Evolutionary conservation across 2,329 filamentous ascomycete genomes (phyloP).

Genomic region (Fusarium sp.): DNA sequence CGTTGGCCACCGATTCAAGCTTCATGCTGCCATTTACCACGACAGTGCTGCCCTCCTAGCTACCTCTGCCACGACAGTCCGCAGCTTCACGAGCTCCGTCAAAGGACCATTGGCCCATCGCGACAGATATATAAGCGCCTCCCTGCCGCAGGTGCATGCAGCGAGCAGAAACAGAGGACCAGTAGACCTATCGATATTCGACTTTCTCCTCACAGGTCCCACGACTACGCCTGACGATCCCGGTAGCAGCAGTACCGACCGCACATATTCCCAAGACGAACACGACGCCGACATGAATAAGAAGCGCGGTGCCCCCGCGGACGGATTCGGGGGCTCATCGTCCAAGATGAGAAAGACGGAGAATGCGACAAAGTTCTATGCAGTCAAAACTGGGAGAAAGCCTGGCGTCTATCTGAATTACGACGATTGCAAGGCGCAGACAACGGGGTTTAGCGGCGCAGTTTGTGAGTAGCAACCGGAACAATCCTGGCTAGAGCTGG

Average conservation of each 20-base stretch:
- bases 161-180: conserved; percentile 17
- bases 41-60: conserved; percentile 9
- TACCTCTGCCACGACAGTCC: conserved; percentile 25
- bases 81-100: conserved; percentile 33
- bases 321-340: conserved; percentile 29
- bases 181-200: conserved; percentile 43
- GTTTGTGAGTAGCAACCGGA: conserved; percentile 68
- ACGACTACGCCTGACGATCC: conserved; percentile 16
- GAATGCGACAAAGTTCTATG: conserved; percentile 70
- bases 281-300: conserved; percentile 47
- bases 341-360: conserved; percentile 65
- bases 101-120: conserved; percentile 4
- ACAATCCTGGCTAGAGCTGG: not conserved
- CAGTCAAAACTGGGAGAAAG: conserved; percentile 67
- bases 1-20: conserved; percentile 39
- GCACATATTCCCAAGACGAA: conserved; percentile 11
- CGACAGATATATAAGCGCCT: conserved; percentile 22
- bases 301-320: conserved; percentile 47
- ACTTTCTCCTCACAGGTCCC: conserved; percentile 36
- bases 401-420: conserved; percentile 74
- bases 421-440: conserved; percentile 72
- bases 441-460: conserved; percentile 72
- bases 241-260: conserved; percentile 10
- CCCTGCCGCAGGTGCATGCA: conserved; percentile 38
- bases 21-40: conserved; percentile 38